Evolutionary conservation across 228 moss, liverwort and hornwort genomes (phyloP), one percentile per base, ranked within the genome.

Genomic region (Sphagnum fallax): DNA sequence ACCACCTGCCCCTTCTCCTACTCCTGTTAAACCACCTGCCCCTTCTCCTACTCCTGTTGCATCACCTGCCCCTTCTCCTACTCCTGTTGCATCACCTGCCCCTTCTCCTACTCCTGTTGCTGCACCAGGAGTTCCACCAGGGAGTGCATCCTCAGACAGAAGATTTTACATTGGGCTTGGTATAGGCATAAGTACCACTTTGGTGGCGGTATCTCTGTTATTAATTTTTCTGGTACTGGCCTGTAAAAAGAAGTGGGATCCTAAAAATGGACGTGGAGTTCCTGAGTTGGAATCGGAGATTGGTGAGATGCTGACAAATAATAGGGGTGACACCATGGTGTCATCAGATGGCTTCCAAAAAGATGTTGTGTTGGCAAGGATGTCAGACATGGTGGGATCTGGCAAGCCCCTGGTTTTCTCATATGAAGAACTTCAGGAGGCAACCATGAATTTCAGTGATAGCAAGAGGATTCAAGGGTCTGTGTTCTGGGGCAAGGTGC

Each of bases 141-240:
- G 16, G 32, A 32, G 32, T 32, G 32, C 32, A 32, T 32, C 32
- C 32, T 55, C 55, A 4, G 79, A 73, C 13, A 80, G 72, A 0
- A 90, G 85, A 6, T 71, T 82, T 0, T 85, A 83, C 63, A 69
- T 92, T 6, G 95, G 82, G 0, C 79, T 95, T 47, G 95, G 81
- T 0, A 77, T 92, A 8, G 92, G 90, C 4, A 88, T 75, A 32
- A 32, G 32, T 16, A 72, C 69, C 0, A 85, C 80, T 62, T 8
- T 86, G 62, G 69, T 77, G 6, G 0, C 76, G 18, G 72, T 68
- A 14, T 66, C 73, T 0, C 81, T 84, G 18, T 15, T 74, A 48
- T 71, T 60, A n/a, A 53, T 66, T 6, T 47, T 87, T 10, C 52
- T 63, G 62, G 60, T 84, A 69, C 55, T 8, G 6, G 4, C 32